Evolutionary conservation across 2,329 filamentous ascomycete genomes (phyloP).

Genomic region (Hypoxylon sp.): DNA sequence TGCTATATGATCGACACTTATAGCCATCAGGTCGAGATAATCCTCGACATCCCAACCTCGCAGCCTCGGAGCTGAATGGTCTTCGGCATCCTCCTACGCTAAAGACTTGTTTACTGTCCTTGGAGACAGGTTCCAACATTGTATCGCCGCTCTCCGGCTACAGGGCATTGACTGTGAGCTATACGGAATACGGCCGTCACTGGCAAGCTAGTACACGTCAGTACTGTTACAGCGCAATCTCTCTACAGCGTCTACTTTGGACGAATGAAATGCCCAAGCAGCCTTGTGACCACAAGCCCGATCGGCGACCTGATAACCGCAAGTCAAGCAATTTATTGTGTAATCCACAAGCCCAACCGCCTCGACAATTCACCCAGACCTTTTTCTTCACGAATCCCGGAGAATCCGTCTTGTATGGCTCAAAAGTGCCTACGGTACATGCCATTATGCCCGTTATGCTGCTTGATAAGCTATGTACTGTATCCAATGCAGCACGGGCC

Average conservation of each 20-base stretch:
- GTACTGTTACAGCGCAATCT: conserved; percentile 41
- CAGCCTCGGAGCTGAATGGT: conserved; percentile 33
- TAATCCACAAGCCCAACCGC: not conserved
- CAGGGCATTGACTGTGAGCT: conserved; percentile 12
- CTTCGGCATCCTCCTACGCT: conserved; percentile 19
- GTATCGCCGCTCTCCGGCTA: conserved; percentile 18
- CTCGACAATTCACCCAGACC: conserved; percentile 7
- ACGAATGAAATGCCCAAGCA: conserved; percentile 37
- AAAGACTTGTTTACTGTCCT: not conserved
- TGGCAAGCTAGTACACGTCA: conserved; percentile 31
- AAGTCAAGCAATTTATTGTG: conserved; percentile 19
- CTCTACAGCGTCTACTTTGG: conserved; percentile 28
- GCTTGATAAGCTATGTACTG: conserved; percentile 1
- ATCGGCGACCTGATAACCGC: conserved; percentile 43
- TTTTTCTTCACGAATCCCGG: conserved; percentile 19
- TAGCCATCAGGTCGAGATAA: conserved; percentile 33
- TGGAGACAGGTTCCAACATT: conserved; percentile 1
- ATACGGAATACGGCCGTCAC: conserved; percentile 26
- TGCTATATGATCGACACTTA: conserved; percentile 41
- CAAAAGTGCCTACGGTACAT: not conserved
- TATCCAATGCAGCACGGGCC: not conserved
- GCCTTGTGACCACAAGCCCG: conserved; percentile 37
- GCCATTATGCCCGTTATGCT: conserved; percentile 7
- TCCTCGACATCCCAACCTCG: conserved; percentile 24
- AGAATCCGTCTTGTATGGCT: conserved; percentile 27